Percentiles rank a stretch among this genome's conserved stretches.
Conservation (phyloP, 2,329 filamentous ascomycete genomes). For the Atkinsonella hypoxylon region DNA sequence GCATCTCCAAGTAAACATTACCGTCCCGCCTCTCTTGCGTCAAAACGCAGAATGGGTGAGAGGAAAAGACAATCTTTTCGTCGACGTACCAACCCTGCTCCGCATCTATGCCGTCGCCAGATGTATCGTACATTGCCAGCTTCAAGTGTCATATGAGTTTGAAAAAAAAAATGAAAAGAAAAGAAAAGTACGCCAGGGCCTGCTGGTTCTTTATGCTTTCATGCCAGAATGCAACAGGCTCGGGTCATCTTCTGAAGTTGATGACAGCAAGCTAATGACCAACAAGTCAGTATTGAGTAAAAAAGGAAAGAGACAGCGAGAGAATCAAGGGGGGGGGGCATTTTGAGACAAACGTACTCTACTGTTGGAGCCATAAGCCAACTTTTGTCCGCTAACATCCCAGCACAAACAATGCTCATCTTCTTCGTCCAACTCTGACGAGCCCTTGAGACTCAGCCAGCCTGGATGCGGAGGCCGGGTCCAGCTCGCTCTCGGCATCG, state of each 20-base stretch:
- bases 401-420: constrained; percentile 50
- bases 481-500: constrained; percentile 49
- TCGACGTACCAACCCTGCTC: background rate
- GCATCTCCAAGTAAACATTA: background rate
- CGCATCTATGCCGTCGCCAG: constrained; percentile 1
- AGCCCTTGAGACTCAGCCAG: constrained; percentile 45
- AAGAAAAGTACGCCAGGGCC: background rate
- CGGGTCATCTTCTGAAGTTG: constrained; percentile 31
- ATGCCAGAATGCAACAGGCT: background rate
- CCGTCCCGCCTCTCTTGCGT: background rate
- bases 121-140: constrained; percentile 1
- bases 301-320: too few species aligned
- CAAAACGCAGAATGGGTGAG: background rate
- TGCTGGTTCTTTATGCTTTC: background rate
- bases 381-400: constrained; percentile 48
- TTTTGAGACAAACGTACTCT: too few species aligned
- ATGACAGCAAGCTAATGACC: constrained; percentile 33
- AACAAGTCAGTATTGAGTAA: background rate
- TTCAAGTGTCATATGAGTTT: background rate
- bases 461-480: constrained; percentile 40
- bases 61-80: background rate
- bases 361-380: constrained; percentile 52
- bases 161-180: background rate
- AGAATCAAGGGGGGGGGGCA: too few species aligned
- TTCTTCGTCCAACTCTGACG: constrained; percentile 43